Evolutionary conservation across 2,329 filamentous ascomycete genomes (phyloP), one percentile per base, ranked within the genome.

Genomic region (Coniochaeta sp.): DNA sequence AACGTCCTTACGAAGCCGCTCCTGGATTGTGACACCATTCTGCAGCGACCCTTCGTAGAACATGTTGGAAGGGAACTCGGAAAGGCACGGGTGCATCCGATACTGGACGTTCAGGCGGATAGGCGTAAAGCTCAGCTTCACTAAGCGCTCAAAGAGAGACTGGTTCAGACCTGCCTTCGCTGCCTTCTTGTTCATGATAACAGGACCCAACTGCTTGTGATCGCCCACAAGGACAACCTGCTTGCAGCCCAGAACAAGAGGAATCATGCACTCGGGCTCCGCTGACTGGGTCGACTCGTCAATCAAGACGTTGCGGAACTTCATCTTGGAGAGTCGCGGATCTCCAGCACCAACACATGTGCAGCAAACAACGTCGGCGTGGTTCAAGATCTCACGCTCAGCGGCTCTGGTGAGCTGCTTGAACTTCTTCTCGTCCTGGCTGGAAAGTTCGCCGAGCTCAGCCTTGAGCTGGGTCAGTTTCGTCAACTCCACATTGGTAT

Each of bases 161-260:
- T 98, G 95, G 76, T 98, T 97, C 17, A 99, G 81, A 63, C 95
- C 95, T 60, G 95, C 95, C 76, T 98, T 98, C 63, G 95, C 95
- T 16, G 95, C 95, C 77, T 98, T 98, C 83, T 99, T 99, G 82
- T 99, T 99, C 93, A 99, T 99, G 72, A 99, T 98, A 68, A 99
- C 95, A 1, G 95, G 95, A 0, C 95, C 95, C 65, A 99, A 85
- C 73, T 99, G 95, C 75, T 98, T 96, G 76, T 99, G 95, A 71
- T 99, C 95, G 71, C 95, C 95, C 47, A 99, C 95, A 38, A 99
- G 84, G n/a, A 99, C 95, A 57, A 97, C 92, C 74, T 99, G 95
- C 78, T 99, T 99, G 81, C 95, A 99, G 58, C 95, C 95, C 24
- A 99, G 82, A 34, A 99, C 93, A 44, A 99, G 80, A 19, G 95